Evolutionary conservation across 179 eudicot genomes (phyloP).

Genomic region (Silene coronaria): DNA sequence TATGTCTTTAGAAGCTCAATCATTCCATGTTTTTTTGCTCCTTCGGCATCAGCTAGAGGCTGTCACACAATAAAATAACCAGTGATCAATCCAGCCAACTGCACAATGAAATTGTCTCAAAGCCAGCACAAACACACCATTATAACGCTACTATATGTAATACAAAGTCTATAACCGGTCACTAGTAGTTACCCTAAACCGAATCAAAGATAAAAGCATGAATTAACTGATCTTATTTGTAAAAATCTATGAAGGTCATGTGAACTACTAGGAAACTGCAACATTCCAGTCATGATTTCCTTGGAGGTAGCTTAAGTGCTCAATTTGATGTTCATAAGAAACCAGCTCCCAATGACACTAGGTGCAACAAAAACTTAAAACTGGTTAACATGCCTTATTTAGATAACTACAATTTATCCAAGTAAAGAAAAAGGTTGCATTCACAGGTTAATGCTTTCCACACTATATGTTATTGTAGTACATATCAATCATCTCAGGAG

Average conservation of each 20-base stretch:
- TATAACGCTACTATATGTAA: not conserved
- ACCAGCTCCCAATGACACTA: not conserved
- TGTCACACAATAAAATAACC: constrained; percentile 36
- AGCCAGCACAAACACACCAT: not conserved
- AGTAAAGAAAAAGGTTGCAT: not conserved
- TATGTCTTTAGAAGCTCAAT: constrained; percentile 69
- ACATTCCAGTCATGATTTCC: not conserved
- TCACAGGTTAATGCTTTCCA: not conserved
- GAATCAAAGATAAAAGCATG: not conserved
- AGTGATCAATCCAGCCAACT: constrained; percentile 11
- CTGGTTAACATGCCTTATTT: not conserved
- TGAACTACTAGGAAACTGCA: not conserved
- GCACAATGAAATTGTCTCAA: not conserved
- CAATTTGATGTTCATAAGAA: not conserved
- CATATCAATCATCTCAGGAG: not conserved
- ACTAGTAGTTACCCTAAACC: not conserved
- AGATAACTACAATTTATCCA: not conserved
- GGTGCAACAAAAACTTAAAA: not conserved
- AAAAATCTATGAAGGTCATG: not conserved
- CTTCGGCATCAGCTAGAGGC: constrained; percentile 99
- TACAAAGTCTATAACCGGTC: not conserved
- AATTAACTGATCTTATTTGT: not conserved
- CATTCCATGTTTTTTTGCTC: constrained; percentile 74
- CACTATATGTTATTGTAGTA: not conserved
- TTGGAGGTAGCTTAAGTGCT: no score